phyloP scores from a whole-genome alignment of 805 yeast genomes.

The Soucietia sequanensis region DNA sequence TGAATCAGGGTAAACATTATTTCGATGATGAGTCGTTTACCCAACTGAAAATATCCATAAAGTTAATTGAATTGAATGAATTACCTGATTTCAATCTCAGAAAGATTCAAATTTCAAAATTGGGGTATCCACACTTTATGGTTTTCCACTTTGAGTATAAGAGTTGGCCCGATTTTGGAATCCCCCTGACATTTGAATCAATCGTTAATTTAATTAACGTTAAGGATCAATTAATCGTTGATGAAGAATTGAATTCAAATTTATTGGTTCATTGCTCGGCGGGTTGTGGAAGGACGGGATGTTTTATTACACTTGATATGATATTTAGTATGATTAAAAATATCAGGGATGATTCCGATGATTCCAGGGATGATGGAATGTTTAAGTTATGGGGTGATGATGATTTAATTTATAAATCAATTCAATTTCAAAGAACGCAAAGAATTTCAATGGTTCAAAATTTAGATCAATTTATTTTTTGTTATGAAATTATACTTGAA shows the following conservation, averaged over 20 bases:
- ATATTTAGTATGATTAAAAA: conserved; percentile 24
- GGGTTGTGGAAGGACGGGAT: conserved; percentile 60
- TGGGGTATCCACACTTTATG: conserved; percentile 5
- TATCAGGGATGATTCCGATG: neutral
- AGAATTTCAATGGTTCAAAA: conserved; percentile 84
- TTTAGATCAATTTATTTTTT: conserved; percentile 67
- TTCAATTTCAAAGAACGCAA: conserved; percentile 68
- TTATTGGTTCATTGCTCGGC: conserved; percentile 56
- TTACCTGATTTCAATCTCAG: conserved; percentile 15
- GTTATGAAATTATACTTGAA: conserved; percentile 60
- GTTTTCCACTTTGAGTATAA: conserved; percentile 41
- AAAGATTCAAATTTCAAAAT: conserved; percentile 12
- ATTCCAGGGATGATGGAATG: neutral
- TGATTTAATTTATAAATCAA: conserved; percentile 62
- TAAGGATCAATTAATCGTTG: conserved; percentile 26
- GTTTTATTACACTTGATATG: conserved; percentile 48
- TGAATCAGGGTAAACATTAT: conserved; percentile 14
- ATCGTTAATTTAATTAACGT: conserved; percentile 31
- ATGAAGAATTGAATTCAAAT: conserved; percentile 8
- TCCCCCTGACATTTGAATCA: conserved; percentile 31
- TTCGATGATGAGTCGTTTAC: conserved; percentile 17
- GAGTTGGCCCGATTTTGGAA: conserved; percentile 50
- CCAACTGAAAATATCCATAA: conserved; percentile 11
- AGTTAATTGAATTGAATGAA: conserved; percentile 7
- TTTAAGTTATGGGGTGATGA: conserved; percentile 23